Conservation (phyloP, 345 rosid species). For the Litchi chinensis region DNA sequence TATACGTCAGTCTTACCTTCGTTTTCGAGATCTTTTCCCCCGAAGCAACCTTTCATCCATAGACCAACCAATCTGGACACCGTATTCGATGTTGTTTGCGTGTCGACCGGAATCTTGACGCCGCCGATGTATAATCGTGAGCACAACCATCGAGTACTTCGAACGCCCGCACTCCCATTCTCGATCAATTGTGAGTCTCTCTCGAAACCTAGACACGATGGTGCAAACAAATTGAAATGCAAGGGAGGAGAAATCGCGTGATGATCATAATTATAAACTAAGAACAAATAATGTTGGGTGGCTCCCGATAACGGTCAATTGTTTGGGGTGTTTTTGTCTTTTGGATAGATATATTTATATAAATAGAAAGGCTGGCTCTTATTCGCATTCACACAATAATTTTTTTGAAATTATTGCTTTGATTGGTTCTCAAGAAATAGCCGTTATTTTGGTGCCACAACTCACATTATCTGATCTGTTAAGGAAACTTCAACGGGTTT, state of each 20-base stretch:
- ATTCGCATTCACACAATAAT: no score
- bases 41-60: constrained; percentile 51
- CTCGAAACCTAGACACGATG: constrained; percentile 17
- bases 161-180: constrained; percentile 95
- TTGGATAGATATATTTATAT: neutral
- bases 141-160: constrained; percentile 78
- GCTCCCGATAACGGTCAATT: no score
- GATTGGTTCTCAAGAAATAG: no score
- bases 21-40: constrained; percentile 55
- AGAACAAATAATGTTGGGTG: neutral
- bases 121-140: constrained; percentile 50
- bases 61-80: constrained; percentile 30
- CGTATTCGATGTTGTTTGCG: constrained; percentile 15
- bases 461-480: no score
- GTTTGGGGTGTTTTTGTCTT: constrained; percentile 14
- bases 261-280: no score
- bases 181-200: constrained; percentile 15
- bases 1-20: constrained; percentile 41
- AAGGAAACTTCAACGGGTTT: no score
- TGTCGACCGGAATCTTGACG: constrained; percentile 70
- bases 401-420: no score
- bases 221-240: neutral
- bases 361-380: no score
- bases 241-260: neutral
- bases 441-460: no score